Evolutionary conservation across 1,139 yeast genomes (phyloP), one percentile per base, ranked within the genome.

Genomic region (Nakaseomyces kungkrabaensis): DNA sequence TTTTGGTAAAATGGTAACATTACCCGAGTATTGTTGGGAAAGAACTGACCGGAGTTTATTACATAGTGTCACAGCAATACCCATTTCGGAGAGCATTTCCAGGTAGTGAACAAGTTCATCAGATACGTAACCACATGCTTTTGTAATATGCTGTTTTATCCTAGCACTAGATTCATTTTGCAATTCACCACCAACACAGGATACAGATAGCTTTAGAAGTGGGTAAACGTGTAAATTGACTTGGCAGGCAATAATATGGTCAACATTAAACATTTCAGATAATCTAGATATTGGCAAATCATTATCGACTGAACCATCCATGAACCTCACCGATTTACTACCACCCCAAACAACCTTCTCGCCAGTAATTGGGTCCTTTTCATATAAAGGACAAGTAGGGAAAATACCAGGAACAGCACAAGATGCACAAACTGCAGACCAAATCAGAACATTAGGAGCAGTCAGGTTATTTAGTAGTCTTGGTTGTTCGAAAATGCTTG

Each of bases 361-460:
- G 17, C 82, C 83, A 0, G 96, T 86, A 50, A 73, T 73, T 1
- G 85, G 80, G 56, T 85, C 83, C 66, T 88, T 89, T 58, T 92
- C 97, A 60, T 84, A 82, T 43, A 92, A 80, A 0, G 90, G 81
- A 26, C 89, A 81, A 0, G 96, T 83, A 0, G 95, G 86, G 65
- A 92, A 92, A 4, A 92, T 76, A 0, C 96, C 87, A 0, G 98
- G 98, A 27, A 92, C 75, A 0, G 97, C 84, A 67, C 98, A 92
- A 36, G 96, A 86, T 1, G 97, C 97, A 68, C 97, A 89, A 1
- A 92, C 97, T 0, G 97, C 98, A 1, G 96, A 87, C 92, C 96
- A 84, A 41, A 92, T 83, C 17, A 92, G 75, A 3, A 90, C 97
- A 63, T 94, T 87, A 0, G 98, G 98, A 0, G 97, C 90, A 0